These are phyloP conservation scores for Penicillium daleae DNA, from an alignment of 495 filamentous ascomycete genomes.

Conservation along the genomic window DNA sequence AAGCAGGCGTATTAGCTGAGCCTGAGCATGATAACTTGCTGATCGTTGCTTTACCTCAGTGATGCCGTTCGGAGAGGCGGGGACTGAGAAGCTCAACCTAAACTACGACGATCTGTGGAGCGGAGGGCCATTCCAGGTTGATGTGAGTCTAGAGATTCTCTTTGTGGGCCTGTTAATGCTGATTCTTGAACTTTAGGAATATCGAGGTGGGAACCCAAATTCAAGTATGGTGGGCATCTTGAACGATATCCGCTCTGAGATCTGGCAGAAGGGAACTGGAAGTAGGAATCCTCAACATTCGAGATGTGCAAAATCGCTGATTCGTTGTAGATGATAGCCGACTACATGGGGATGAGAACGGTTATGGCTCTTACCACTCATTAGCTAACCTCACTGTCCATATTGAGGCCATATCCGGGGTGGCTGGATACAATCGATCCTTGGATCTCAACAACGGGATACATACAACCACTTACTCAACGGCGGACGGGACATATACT, in stretches of 20 bases:
- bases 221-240: conserved; percentile 10
- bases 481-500: not conserved
- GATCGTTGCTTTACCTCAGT: not conserved
- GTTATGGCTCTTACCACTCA: conserved; percentile 50
- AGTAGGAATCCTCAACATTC: not conserved
- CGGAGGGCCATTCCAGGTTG: conserved; percentile 8
- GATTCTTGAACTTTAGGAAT: not conserved
- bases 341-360: conserved; percentile 1
- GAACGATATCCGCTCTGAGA: conserved; percentile 1
- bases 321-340: not conserved
- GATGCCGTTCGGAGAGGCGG: conserved; percentile 7
- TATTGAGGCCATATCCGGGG: conserved; percentile 30
- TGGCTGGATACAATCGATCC: conserved; percentile 40
- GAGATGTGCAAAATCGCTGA: not conserved
- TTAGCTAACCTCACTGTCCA: conserved; percentile 49
- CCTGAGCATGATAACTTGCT: not conserved
- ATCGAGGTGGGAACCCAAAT: conserved; percentile 10
- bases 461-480: conserved; percentile 27
- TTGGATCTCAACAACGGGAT: conserved; percentile 48
- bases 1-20: not conserved
- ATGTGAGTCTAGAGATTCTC: not conserved
- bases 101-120: conserved; percentile 11
- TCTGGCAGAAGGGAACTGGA: conserved; percentile 7
- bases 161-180: too few species aligned
- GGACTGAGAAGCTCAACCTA: conserved; percentile 9